Conservation (phyloP, 805 yeast genomes). For the Deakozyma indianensis region DNA sequence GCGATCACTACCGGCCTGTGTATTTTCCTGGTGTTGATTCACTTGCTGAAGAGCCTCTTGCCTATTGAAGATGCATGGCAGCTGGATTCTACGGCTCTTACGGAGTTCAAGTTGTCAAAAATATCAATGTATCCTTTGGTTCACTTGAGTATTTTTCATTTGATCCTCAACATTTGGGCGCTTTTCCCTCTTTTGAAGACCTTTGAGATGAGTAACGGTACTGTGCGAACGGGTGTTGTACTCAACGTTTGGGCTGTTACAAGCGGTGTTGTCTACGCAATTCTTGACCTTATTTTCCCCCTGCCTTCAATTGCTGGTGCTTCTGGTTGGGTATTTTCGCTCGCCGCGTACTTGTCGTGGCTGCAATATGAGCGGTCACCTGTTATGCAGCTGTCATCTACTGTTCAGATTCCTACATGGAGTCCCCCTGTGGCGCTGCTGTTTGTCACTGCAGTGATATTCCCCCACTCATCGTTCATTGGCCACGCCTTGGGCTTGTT, state of each 20-base stretch:
- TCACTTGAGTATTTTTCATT: slow-evolving; percentile 48
- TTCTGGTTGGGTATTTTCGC: slow-evolving; percentile 60
- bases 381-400: slow-evolving; percentile 17
- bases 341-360: slow-evolving; percentile 47
- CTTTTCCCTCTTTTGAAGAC: slow-evolving; percentile 44
- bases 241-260: slow-evolving; percentile 56
- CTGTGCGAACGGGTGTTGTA: slow-evolving; percentile 73
- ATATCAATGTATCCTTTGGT: slow-evolving; percentile 62
- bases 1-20: slow-evolving; percentile 50
- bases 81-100: slow-evolving; percentile 42
- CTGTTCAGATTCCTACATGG: slow-evolving; percentile 39
- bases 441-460: slow-evolving; percentile 35
- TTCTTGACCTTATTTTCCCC: slow-evolving; percentile 27
- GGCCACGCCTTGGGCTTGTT: slow-evolving; percentile 60
- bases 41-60: slow-evolving; percentile 22
- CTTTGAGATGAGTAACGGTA: slow-evolving; percentile 65
- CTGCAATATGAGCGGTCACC: slow-evolving; percentile 24
- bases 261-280: slow-evolving; percentile 50
- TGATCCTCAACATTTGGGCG: slow-evolving; percentile 43
- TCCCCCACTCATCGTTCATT: slow-evolving; percentile 53
- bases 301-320: slow-evolving; percentile 48
- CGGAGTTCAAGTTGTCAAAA: slow-evolving; percentile 32
- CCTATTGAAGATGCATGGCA: slow-evolving; percentile 27
- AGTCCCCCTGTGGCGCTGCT: slow-evolving; percentile 42
- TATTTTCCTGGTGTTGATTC: slow-evolving; percentile 37